Conservation (phyloP, 768 basidiomycete species). For the Macrocybe gigantea region DNA sequence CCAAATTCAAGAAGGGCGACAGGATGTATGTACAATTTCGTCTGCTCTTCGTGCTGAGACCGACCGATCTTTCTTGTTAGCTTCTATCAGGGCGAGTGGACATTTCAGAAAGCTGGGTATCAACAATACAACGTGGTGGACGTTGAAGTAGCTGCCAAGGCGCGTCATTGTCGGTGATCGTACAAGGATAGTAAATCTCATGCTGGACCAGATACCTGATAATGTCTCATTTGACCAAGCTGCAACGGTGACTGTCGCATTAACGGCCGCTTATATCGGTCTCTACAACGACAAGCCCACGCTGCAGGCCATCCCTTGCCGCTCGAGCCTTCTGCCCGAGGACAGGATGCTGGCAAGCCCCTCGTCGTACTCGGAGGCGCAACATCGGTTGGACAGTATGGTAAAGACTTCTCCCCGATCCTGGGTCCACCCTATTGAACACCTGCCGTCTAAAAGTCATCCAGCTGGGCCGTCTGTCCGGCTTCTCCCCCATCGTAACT, state of each 20-base stretch:
- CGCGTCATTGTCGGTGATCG: background rate
- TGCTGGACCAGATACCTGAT: constrained; percentile 21
- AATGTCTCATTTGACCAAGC: constrained; percentile 29
- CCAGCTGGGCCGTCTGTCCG: constrained; percentile 29
- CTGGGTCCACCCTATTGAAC: background rate
- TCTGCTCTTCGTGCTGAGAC: constrained; percentile 5
- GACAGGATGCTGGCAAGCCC: constrained; percentile 24
- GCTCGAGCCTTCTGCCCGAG: constrained; percentile 23
- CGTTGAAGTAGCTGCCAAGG: background rate
- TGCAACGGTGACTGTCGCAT: constrained; percentile 24
- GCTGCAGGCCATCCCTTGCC: constrained; percentile 24
- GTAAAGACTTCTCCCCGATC: constrained; percentile 6
- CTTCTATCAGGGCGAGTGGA: background rate
- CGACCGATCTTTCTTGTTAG: constrained; percentile 22
- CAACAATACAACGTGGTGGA: background rate
- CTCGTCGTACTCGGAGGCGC: constrained; percentile 31
- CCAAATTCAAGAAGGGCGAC: background rate
- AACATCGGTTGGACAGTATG: constrained; percentile 29
- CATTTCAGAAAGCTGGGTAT: background rate
- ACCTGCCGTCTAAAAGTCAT: constrained; percentile 16
- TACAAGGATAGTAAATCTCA: background rate
- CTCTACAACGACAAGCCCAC: constrained; percentile 23
- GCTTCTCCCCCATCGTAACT: constrained; percentile 37
- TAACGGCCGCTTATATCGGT: constrained; percentile 21
- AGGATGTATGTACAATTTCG: background rate